These are phyloP conservation scores for Paramecium sexaurelia DNA, from an alignment of 73 alveolate genomes.

Conservation along the genomic window DNA sequence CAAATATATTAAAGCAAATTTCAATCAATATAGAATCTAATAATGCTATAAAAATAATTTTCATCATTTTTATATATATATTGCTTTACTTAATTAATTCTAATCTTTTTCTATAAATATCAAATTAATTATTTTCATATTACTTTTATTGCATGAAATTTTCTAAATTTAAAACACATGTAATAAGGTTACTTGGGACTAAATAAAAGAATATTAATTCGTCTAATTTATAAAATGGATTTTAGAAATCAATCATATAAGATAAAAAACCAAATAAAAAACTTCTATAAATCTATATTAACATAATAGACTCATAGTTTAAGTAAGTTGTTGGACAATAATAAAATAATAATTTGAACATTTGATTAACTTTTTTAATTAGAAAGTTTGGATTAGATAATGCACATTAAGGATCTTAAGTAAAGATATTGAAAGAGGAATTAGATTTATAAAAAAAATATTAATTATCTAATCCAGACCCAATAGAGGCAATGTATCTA, in stretches of 20 bases:
- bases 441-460: slow-evolving; percentile 33
- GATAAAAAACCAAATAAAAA: neutral
- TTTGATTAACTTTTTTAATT: neutral
- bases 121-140: neutral
- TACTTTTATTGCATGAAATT: neutral
- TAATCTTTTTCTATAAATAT: neutral
- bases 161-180: neutral
- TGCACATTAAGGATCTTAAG: neutral
- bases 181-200: slow-evolving; percentile 7
- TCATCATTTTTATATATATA: neutral
- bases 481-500: neutral
- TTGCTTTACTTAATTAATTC: neutral
- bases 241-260: neutral
- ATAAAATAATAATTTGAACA: neutral
- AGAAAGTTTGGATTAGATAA: neutral
- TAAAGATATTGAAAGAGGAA: neutral
- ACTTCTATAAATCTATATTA: neutral
- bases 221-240: neutral
- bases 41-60: neutral
- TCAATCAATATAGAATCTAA: neutral
- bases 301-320: neutral
- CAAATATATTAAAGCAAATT: neutral
- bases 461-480: slow-evolving; percentile 3
- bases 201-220: neutral
- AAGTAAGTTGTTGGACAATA: neutral